These are phyloP conservation scores for Solanum arcanum DNA, from an alignment of 257 asterid genomes.

Conservation along the genomic window DNA sequence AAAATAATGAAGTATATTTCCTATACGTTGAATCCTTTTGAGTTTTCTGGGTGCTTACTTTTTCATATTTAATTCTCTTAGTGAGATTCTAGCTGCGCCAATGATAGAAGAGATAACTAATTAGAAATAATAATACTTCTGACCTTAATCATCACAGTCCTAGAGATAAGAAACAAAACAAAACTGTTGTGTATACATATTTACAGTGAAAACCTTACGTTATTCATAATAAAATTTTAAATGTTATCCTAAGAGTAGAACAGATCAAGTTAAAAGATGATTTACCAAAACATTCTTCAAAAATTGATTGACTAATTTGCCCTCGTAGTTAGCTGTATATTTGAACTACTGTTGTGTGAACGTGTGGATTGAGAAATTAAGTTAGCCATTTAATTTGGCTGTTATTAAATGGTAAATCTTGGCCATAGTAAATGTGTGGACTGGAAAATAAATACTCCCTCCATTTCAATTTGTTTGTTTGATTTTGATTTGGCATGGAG, in stretches of 20 bases:
- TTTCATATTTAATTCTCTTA: neutral
- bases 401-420: neutral
- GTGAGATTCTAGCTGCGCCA: neutral
- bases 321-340: neutral
- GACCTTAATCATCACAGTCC: neutral
- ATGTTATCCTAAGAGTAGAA: neutral
- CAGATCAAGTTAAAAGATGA: neutral
- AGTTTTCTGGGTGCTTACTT: neutral
- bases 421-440: neutral
- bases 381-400: neutral
- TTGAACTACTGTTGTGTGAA: neutral
- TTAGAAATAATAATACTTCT: neutral
- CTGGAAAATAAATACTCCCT: neutral
- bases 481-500: neutral
- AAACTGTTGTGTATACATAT: neutral
- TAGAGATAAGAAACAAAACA: neutral
- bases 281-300: neutral
- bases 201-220: neutral
- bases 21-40: neutral
- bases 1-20: neutral
- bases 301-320: neutral
- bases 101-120: neutral
- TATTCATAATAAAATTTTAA: neutral
- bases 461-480: too few relatives aligned
- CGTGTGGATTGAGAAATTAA: neutral